phyloP scores from a whole-genome alignment of 2,329 filamentous ascomycete genomes.

The Lecanicillium sp. region DNA sequence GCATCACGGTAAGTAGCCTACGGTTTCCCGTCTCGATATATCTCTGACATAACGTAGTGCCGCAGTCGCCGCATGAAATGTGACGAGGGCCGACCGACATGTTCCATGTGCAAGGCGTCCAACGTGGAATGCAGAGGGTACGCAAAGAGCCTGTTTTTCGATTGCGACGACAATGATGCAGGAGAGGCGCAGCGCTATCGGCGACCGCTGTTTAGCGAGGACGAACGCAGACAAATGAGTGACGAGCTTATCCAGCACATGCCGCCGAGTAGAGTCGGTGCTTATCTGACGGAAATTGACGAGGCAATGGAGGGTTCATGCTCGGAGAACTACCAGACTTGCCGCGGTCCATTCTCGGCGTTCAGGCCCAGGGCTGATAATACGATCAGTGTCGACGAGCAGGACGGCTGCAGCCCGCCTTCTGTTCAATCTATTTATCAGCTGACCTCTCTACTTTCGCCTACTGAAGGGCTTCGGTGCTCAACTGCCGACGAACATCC shows the following conservation, averaged over 20 bases:
- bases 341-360: no score
- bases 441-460: no score
- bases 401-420: no score
- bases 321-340: background rate
- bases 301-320: slow-evolving; percentile 16
- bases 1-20: no score
- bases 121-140: slow-evolving; percentile 25
- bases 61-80: slow-evolving; percentile 29
- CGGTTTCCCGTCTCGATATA: no score
- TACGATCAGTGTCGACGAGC: no score
- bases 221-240: slow-evolving; percentile 28
- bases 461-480: no score
- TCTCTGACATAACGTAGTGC: slow-evolving; percentile 18
- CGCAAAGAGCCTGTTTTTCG: slow-evolving; percentile 28
- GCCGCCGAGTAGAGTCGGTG: slow-evolving; percentile 14
- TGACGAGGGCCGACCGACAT: slow-evolving; percentile 26
- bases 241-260: slow-evolving; percentile 20
- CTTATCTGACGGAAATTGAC: slow-evolving; percentile 18
- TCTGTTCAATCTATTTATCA: no score
- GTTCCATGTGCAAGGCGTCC: slow-evolving; percentile 20
- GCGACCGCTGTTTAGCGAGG: slow-evolving; percentile 26
- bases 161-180: slow-evolving; percentile 15
- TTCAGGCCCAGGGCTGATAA: no score
- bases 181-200: slow-evolving; percentile 21
- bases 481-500: no score